These are phyloP conservation scores for Penicillium sp. DNA, from an alignment of 2,329 filamentous ascomycete species.

Conservation along the genomic window DNA sequence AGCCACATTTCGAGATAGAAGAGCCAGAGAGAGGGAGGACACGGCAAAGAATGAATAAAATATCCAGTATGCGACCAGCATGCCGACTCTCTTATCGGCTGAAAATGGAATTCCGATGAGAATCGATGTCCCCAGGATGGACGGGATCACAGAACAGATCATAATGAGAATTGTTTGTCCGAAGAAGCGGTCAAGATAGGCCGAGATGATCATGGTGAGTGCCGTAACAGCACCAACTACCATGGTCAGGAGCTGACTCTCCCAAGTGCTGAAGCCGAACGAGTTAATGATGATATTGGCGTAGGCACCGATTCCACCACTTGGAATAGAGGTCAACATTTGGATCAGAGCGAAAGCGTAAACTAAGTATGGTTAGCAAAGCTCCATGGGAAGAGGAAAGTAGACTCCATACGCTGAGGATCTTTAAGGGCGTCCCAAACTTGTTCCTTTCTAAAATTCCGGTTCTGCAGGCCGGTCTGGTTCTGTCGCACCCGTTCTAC, in stretches of 20 bases:
- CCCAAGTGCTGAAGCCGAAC: slow-evolving; percentile 66
- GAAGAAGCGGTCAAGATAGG: slow-evolving; percentile 70
- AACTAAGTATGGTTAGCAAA: slow-evolving; percentile 1
- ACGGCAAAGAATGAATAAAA: slow-evolving; percentile 77
- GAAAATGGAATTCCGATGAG: slow-evolving; percentile 63
- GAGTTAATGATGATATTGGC: slow-evolving; percentile 73
- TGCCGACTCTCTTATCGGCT: slow-evolving; percentile 62
- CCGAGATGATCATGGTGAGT: slow-evolving; percentile 67
- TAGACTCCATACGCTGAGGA: slow-evolving; percentile 63
- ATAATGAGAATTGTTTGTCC: slow-evolving; percentile 71
- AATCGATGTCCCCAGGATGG: slow-evolving; percentile 57
- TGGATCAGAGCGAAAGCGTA: slow-evolving; percentile 51
- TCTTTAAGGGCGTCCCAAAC: slow-evolving; percentile 63
- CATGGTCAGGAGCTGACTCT: slow-evolving; percentile 73
- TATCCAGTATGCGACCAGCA: slow-evolving; percentile 75
- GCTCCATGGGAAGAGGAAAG: slow-evolving; percentile 46
- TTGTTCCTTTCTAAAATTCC: slow-evolving; percentile 56
- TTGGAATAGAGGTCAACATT: slow-evolving; percentile 73
- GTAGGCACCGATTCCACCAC: slow-evolving; percentile 72
- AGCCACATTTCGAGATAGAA: slow-evolving; percentile 70
- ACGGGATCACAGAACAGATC: slow-evolving; percentile 68
- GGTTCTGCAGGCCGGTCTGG: slow-evolving; percentile 65
- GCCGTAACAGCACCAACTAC: slow-evolving; percentile 75
- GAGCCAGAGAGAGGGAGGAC: slow-evolving; percentile 66
- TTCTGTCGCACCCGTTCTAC: slow-evolving; percentile 63